A percentile compares a stretch with the other conserved stretches of the same genome.
Evolutionary conservation across 345 rosid species (phyloP).

Genomic region (Theobroma cacao): DNA sequence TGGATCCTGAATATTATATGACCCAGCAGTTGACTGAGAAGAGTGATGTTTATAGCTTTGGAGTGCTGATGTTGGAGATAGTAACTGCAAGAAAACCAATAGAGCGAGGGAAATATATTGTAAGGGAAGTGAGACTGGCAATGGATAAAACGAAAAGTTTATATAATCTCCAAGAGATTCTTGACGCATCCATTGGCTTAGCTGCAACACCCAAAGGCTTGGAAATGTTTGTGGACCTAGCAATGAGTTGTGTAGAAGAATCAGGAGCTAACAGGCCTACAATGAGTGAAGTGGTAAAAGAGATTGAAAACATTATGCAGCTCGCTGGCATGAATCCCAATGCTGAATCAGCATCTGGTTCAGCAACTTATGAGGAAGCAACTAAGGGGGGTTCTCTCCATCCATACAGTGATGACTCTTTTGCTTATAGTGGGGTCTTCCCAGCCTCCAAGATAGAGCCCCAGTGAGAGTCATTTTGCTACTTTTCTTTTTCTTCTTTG

Average conservation of each 20-base stretch:
- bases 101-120: constrained; percentile 79
- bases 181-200: constrained; percentile 57
- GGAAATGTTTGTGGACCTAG: constrained; percentile 56
- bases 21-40: constrained; percentile 86
- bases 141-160: constrained; percentile 55
- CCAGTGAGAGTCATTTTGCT: constrained; percentile 21
- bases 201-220: constrained; percentile 53
- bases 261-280: constrained; percentile 59
- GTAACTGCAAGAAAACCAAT: constrained; percentile 70
- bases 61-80: constrained; percentile 80
- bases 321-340: constrained; percentile 58
- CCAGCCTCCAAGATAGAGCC: constrained; percentile 46
- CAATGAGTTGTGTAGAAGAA: constrained; percentile 64
- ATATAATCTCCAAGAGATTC: constrained; percentile 58
- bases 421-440: constrained; percentile 40
- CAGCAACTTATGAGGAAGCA: constrained; percentile 46
- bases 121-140: constrained; percentile 59
- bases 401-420: constrained; percentile 44
- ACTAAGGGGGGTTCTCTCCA: constrained; percentile 27
- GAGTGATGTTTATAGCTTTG: constrained; percentile 94
- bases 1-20: constrained; percentile 93
- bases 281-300: constrained; percentile 75
- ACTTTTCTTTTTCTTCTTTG: neutral
- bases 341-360: constrained; percentile 50
- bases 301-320: constrained; percentile 67